Conservation (phyloP, 2,329 filamentous ascomycete species). For the Fusarium sp. region DNA sequence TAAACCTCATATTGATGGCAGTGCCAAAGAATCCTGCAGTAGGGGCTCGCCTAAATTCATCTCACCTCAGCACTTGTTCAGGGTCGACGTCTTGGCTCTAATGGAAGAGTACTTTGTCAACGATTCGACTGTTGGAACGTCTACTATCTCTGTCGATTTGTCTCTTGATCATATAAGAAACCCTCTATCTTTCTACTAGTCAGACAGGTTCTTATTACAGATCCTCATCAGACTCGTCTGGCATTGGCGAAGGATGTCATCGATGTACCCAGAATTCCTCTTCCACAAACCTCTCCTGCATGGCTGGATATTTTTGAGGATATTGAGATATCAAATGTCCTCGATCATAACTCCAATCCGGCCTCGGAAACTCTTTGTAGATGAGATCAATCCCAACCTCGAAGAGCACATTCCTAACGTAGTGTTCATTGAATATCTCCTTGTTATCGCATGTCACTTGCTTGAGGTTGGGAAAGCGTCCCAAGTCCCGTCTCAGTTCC, state of each 20-base stretch:
- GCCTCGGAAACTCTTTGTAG: neutral
- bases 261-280: neutral
- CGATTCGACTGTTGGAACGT: neutral
- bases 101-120: neutral
- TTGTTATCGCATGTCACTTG: neutral
- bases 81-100: neutral
- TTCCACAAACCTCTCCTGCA: neutral
- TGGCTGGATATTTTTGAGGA: neutral
- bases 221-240: neutral
- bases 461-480: neutral
- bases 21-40: neutral
- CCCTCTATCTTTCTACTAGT: neutral
- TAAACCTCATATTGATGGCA: neutral
- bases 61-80: conserved; percentile 24
- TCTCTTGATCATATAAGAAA: neutral
- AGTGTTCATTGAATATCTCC: neutral
- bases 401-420: neutral
- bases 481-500: neutral
- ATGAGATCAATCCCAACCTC: neutral
- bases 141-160: neutral
- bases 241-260: neutral
- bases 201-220: neutral
- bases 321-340: neutral
- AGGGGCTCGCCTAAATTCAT: neutral
- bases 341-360: neutral